Conservation (phyloP, 352 stramenopile species). For the Phytophthora brassicae region DNA sequence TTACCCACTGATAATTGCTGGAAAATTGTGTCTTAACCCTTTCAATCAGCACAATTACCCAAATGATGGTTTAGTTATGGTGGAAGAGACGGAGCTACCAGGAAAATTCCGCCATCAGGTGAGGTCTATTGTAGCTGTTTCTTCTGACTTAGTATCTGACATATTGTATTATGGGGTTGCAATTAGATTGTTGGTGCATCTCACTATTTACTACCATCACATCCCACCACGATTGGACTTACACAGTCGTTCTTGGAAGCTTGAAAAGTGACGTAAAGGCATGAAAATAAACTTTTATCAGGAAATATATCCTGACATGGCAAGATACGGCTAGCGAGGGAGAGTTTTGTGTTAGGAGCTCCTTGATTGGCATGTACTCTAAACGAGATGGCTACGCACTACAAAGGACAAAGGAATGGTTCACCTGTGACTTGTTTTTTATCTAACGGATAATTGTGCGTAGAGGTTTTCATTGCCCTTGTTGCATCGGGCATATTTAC, state of each 20-base stretch:
- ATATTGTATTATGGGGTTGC: background rate
- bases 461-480: constrained; percentile 7
- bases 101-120: constrained; percentile 75
- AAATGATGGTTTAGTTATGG: constrained; percentile 65
- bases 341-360: too few relatives aligned
- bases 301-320: too few relatives aligned
- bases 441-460: constrained; percentile 34
- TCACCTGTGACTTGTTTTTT: constrained; percentile 27
- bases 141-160: background rate
- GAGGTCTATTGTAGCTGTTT: too few relatives aligned
- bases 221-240: constrained; percentile 52
- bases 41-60: constrained; percentile 78
- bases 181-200: constrained; percentile 48
- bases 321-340: too few relatives aligned
- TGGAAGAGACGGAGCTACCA: constrained; percentile 65
- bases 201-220: constrained; percentile 62
- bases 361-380: too few relatives aligned
- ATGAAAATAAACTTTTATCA: too few relatives aligned
- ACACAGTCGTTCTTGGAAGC: constrained; percentile 52
- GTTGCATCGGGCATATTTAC: constrained; percentile 3
- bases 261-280: constrained; percentile 22
- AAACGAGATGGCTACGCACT: too few relatives aligned
- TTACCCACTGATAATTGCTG: constrained; percentile 62
- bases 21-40: constrained; percentile 69
- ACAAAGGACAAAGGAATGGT: constrained; percentile 1